phyloP scores from a whole-genome alignment of 1,139 yeast genomes.

The Yamadazyma sp. region DNA sequence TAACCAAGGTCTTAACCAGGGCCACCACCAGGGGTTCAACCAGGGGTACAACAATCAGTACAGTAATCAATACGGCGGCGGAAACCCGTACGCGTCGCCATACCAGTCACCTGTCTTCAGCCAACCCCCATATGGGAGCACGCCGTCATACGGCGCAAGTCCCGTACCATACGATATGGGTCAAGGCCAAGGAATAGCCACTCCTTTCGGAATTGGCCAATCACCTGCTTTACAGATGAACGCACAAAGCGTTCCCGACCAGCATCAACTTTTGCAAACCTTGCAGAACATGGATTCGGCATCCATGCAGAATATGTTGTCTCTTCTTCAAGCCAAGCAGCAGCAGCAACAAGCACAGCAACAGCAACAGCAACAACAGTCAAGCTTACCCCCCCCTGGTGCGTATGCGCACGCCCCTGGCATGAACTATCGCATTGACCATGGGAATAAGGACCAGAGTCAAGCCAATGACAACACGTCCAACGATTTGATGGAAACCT shows the following conservation, averaged over 20 bases:
- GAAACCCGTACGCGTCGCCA: slow-evolving; percentile 1
- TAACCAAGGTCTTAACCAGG: too few relatives aligned
- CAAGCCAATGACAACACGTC: neutral
- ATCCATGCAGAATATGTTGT: slow-evolving; percentile 49
- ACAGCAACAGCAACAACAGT: slow-evolving; percentile 1
- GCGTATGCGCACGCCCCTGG: too few relatives aligned
- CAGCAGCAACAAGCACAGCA: slow-evolving; percentile 18
- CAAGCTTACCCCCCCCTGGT: too few relatives aligned
- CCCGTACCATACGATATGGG: neutral
- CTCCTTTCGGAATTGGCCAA: neutral
- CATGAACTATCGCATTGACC: too few relatives aligned
- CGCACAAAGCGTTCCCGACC: slow-evolving; percentile 2
- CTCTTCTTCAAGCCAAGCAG: slow-evolving; percentile 32
- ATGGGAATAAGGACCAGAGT: neutral
- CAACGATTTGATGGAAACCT: slow-evolving; percentile 25
- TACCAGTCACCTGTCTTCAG: slow-evolving; percentile 5
- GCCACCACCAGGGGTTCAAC: neutral
- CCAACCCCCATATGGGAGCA: slow-evolving; percentile 4
- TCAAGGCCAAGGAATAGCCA: too few relatives aligned
- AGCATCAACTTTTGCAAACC: slow-evolving; percentile 24
- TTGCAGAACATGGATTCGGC: slow-evolving; percentile 53
- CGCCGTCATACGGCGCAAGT: slow-evolving; percentile 5
- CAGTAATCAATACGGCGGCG: slow-evolving; percentile 2
- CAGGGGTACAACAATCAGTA: neutral
- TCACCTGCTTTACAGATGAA: neutral